Percentiles rank a stretch among this genome's conserved stretches.
Conservation (phyloP, 208 protist genomes). For the Acanthamoeba royreba region DNA sequence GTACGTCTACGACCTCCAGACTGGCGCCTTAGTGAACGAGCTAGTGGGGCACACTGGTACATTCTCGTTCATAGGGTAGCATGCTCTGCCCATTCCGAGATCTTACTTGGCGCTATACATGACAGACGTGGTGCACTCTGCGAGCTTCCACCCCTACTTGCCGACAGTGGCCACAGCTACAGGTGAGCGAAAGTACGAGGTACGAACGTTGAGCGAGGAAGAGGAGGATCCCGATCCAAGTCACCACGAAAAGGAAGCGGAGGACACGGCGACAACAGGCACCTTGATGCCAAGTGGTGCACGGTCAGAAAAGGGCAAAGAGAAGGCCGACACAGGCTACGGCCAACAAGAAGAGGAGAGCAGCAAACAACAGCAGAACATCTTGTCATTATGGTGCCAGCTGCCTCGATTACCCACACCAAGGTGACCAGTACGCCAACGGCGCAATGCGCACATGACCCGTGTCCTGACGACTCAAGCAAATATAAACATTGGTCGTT, state of each 20-base stretch:
- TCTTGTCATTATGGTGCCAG: background rate
- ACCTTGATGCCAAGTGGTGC: background rate
- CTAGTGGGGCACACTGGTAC: background rate
- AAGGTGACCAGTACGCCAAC: no score
- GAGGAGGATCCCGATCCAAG: no score
- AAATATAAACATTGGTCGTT: background rate
- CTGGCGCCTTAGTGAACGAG: background rate
- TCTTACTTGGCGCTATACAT: background rate
- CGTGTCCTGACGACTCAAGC: background rate
- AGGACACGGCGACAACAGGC: background rate
- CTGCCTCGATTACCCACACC: no score
- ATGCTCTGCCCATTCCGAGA: background rate
- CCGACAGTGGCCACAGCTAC: conserved; percentile 5
- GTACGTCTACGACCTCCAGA: conserved; percentile 21
- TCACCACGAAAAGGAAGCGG: background rate
- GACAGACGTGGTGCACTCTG: conserved; percentile 1
- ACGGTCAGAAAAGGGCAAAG: background rate
- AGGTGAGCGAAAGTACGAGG: background rate
- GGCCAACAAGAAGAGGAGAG: background rate
- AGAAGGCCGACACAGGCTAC: background rate
- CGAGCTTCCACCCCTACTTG: background rate
- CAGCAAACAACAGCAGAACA: background rate
- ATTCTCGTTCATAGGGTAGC: background rate
- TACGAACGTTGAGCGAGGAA: background rate
- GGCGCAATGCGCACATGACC: background rate